These are phyloP conservation scores for Spirogloea muscicola DNA, from an alignment of 139 green algal genomes.

Conservation along the genomic window DNA sequence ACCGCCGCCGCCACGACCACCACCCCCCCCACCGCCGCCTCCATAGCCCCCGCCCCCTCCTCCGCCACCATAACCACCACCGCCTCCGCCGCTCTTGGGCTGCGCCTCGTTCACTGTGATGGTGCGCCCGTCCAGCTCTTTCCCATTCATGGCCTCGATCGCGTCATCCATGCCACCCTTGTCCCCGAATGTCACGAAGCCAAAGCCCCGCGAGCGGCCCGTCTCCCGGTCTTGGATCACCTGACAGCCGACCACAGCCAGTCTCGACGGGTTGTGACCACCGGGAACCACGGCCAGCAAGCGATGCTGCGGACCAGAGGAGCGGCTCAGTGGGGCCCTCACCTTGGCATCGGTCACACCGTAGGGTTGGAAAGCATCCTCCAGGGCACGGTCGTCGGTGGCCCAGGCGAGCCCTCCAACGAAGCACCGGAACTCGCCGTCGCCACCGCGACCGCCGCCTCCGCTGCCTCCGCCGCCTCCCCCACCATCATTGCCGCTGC, in stretches of 20 bases:
- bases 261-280: too few species aligned
- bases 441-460: too few species aligned
- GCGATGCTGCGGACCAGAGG: too few species aligned
- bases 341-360: constrained; percentile 27
- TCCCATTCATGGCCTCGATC: constrained; percentile 67
- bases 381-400: constrained; percentile 31
- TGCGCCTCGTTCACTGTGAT: constrained; percentile 72
- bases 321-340: too few species aligned
- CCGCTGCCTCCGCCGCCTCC: too few species aligned
- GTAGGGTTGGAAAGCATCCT: constrained; percentile 27
- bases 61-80: background rate
- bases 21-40: constrained; percentile 3
- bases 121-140: constrained; percentile 67
- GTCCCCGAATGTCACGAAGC: constrained; percentile 76
- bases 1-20: constrained; percentile 6
- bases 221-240: constrained; percentile 54
- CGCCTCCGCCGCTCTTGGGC: constrained; percentile 52
- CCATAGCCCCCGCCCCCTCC: constrained; percentile 6
- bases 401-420: constrained; percentile 38
- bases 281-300: too few species aligned
- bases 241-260: too few species aligned
- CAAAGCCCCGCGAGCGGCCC: constrained; percentile 70
- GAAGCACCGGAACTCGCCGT: constrained; percentile 40
- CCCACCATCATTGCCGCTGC: too few species aligned
- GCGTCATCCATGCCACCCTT: constrained; percentile 52